phyloP scores from a whole-genome alignment of 75 land plant genomes.

The Isoetes taiwanensis region DNA sequence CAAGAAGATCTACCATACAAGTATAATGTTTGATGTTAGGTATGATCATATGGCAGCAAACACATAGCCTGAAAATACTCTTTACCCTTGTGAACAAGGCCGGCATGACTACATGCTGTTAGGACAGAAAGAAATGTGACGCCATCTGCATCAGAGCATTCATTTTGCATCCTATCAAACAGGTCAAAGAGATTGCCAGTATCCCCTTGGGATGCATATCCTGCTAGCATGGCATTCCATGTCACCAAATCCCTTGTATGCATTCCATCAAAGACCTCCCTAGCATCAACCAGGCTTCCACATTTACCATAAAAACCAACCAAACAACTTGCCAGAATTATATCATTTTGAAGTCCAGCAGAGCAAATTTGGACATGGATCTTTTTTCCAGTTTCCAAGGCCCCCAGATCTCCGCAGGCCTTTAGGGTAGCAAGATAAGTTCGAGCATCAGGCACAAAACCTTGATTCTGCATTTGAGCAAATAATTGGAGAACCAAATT shows the following conservation, averaged over 20 bases:
- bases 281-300: neutral
- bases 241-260: conserved; percentile 10
- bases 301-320: conserved; percentile 11
- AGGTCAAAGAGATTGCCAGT: neutral
- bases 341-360: neutral
- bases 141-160: neutral
- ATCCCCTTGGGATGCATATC: neutral
- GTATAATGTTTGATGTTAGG: conserved; percentile 6
- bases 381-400: neutral
- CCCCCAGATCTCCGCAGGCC: conserved; percentile 11
- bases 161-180: conserved; percentile 2
- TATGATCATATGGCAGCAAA: neutral
- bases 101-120: neutral
- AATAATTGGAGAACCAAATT: conserved; percentile 26
- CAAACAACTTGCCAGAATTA: neutral
- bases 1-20: conserved; percentile 11
- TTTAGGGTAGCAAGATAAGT: conserved; percentile 18
- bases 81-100: neutral
- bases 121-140: conserved; percentile 4
- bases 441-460: conserved; percentile 21
- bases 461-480: conserved; percentile 20
- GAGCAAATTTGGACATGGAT: neutral
- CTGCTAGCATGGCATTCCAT: conserved; percentile 20
- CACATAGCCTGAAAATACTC: neutral
- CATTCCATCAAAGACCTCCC: conserved; percentile 15